Conservation (phyloP, 352 stramenopile species). For the Phytophthora vignae region DNA sequence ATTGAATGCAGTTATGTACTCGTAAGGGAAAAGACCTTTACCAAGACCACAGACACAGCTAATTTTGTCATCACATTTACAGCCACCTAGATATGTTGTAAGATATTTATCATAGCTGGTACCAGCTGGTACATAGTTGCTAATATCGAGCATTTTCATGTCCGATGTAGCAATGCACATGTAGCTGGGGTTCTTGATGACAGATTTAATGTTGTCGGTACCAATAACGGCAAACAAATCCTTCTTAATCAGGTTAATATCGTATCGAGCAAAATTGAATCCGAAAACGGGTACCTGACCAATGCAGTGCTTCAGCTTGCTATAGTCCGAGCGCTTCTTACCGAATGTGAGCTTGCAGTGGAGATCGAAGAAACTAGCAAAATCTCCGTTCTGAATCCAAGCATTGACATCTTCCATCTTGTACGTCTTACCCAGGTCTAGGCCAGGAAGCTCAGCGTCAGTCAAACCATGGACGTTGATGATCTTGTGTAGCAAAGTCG, state of each 20-base stretch:
- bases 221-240: conserved; percentile 31
- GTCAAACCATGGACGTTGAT: conserved; percentile 7
- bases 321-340: too few species aligned
- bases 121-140: conserved; percentile 40
- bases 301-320: background rate
- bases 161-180: conserved; percentile 41
- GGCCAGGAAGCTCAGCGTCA: too few species aligned
- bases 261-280: conserved; percentile 1
- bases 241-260: conserved; percentile 46
- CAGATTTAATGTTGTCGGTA: conserved; percentile 15
- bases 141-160: conserved; percentile 45
- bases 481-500: background rate
- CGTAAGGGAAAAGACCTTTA: too few species aligned
- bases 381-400: too few species aligned
- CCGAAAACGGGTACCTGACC: conserved; percentile 22
- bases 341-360: too few species aligned
- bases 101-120: conserved; percentile 39
- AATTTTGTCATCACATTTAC: conserved; percentile 46
- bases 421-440: too few species aligned
- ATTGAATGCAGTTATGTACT: too few species aligned
- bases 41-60: conserved; percentile 24
- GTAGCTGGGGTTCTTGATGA: conserved; percentile 40
- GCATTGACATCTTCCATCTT: too few species aligned
- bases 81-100: conserved; percentile 37
- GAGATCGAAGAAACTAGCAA: too few species aligned